A percentile compares a stretch with the other conserved stretches of the same genome.
phyloP scores from a whole-genome alignment of 352 stramenopile species.

The Achlya hypogyna region DNA sequence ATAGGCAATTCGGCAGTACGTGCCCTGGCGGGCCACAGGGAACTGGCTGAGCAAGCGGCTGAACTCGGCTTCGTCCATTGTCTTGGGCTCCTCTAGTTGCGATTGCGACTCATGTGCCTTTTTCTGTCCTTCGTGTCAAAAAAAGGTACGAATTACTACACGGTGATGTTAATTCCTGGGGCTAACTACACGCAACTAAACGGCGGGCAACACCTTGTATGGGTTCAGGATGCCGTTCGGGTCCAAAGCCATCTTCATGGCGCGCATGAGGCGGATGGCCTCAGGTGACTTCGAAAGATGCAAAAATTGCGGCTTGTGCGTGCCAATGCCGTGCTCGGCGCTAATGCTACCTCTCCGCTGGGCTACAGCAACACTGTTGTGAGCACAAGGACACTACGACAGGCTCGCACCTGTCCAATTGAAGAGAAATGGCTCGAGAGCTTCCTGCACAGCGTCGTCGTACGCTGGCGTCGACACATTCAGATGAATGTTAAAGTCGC shows the following conservation, averaged over 20 bases:
- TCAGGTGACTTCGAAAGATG: conserved; percentile 71
- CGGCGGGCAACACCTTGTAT: conserved; percentile 89
- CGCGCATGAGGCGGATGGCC: conserved; percentile 85
- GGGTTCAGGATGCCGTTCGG: conserved; percentile 95
- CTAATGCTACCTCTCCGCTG: conserved; percentile 91
- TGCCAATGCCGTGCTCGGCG: conserved; percentile 95
- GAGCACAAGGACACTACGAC: too few relatives aligned
- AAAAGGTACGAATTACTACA: too few relatives aligned
- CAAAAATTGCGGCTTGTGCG: conserved; percentile 88
- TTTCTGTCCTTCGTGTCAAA: too few relatives aligned
- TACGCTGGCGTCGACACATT: conserved; percentile 85
- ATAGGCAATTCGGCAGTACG: conserved; percentile 14
- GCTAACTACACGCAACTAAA: too few relatives aligned
- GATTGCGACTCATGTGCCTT: too few relatives aligned
- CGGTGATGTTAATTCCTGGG: too few relatives aligned
- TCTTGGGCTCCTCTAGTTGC: not conserved
- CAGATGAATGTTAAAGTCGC: conserved; percentile 95
- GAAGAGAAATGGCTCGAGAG: conserved; percentile 68
- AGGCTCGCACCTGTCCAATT: conserved; percentile 74
- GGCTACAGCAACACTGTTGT: too few relatives aligned
- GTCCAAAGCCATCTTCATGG: conserved; percentile 93
- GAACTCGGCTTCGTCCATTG: conserved; percentile 21
- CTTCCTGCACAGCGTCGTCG: conserved; percentile 50
- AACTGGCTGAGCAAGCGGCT: conserved; percentile 14
- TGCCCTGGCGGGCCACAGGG: conserved; percentile 13